phyloP scores from a whole-genome alignment of 164 flowering plant genomes.

The Nymphaea thermarum region DNA sequence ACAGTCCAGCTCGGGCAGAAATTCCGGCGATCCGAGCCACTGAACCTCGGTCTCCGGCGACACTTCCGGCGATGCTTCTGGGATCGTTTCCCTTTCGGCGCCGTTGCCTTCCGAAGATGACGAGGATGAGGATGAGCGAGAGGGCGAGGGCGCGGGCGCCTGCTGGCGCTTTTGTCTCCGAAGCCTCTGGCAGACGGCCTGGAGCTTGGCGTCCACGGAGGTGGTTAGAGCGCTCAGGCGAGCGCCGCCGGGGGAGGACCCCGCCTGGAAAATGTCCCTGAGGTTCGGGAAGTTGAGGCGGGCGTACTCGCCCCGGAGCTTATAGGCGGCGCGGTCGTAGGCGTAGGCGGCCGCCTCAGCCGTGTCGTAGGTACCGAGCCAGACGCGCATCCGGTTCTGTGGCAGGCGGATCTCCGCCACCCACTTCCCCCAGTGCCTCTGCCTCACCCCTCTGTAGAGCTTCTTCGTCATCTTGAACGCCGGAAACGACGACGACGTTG shows the following conservation, averaged over 20 bases:
- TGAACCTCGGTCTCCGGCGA: constrained; percentile 6
- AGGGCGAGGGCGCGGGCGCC: background rate
- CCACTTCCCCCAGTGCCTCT: constrained; percentile 99
- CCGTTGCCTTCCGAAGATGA: constrained; percentile 7
- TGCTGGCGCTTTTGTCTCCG: constrained; percentile 22
- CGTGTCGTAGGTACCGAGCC: constrained; percentile 89
- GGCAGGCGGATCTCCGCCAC: constrained; percentile 96
- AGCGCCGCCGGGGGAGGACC: constrained; percentile 26
- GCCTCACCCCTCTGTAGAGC: constrained; percentile 92
- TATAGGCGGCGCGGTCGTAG: constrained; percentile 87
- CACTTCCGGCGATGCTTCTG: background rate
- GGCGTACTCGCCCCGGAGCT: constrained; percentile 83
- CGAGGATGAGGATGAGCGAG: constrained; percentile 6
- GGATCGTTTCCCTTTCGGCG: background rate
- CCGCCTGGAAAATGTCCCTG: constrained; percentile 33
- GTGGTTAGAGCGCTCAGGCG: constrained; percentile 33
- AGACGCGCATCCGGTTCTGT: constrained; percentile 77
- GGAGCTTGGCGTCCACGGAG: constrained; percentile 78
- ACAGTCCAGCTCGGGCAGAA: constrained; percentile 24
- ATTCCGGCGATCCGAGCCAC: constrained; percentile 30
- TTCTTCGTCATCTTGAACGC: constrained; percentile 33
- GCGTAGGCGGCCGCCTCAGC: constrained; percentile 94
- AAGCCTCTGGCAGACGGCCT: constrained; percentile 60
- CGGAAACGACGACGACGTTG: constrained; percentile 1
- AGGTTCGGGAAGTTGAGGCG: constrained; percentile 74